Evolutionary conservation across 163 green algal species (phyloP), one percentile per base, ranked within the genome.

Genomic region (Trebouxiophyceae sp.): DNA sequence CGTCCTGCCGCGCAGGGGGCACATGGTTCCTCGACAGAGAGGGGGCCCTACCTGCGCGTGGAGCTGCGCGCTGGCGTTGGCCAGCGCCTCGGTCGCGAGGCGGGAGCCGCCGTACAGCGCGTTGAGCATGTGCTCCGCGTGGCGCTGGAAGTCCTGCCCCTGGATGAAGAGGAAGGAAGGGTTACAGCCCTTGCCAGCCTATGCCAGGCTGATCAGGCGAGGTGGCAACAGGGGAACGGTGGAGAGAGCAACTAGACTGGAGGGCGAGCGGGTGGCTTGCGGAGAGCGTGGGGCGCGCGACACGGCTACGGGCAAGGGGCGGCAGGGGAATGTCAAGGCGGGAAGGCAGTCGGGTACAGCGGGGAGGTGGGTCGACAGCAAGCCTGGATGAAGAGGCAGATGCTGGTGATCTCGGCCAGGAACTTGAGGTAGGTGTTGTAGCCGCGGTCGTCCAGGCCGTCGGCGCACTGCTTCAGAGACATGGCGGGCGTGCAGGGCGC

Each of bases 161-260:
- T 83, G 75, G 16, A 82, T 70, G 59, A 75, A 81, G 22, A 84
- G 62, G 63, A n/a, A n/a, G n/a, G n/a, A n/a, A n/a, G n/a, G n/a
- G n/a, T n/a, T n/a, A n/a, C n/a, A n/a, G n/a, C n/a, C n/a, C n/a
- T n/a, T n/a, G n/a, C n/a, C n/a, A n/a, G n/a, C n/a, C n/a, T n/a
- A n/a, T n/a, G n/a, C n/a, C n/a, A n/a, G n/a, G n/a, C n/a, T n/a
- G n/a, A n/a, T n/a, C n/a, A n/a, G n/a, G n/a, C n/a, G n/a, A n/a
- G n/a, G n/a, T n/a, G n/a, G n/a, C n/a, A n/a, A n/a, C n/a, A n/a
- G n/a, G n/a, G n/a, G n/a, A n/a, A n/a, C n/a, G n/a, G n/a, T n/a
- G n/a, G n/a, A n/a, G n/a, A n/a, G n/a, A n/a, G n/a, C n/a, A n/a
- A n/a, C n/a, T n/a, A n/a, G n/a, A n/a, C n/a, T n/a, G n/a, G n/a